Evolutionary conservation across 768 basidiomycete genomes (phyloP), one percentile per base, ranked within the genome.

Genomic region (Cantharellus anzutake): DNA sequence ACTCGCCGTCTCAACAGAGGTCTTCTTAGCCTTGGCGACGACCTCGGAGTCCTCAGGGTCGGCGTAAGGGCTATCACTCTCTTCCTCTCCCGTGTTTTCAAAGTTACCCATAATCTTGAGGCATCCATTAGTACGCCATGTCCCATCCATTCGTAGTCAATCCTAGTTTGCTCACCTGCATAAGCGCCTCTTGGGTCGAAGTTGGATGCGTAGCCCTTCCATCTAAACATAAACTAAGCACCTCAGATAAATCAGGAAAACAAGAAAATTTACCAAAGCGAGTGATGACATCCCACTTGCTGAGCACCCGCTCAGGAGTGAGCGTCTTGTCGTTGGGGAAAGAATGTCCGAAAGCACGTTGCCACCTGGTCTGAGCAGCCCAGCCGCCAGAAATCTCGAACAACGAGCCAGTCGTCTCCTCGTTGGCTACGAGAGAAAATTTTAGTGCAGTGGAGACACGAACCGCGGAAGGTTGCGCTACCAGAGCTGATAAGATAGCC

Each of bases 361-460:
- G 86, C 93, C 94, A 99, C 60, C 94, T 78, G 40, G 86, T 83
- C 70, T 92, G 81, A 0, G 88, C 88, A 2, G 85, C 84, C 87
- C 91, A 97, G 0, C 94, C 96, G 34, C 86, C 92, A 11, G 77
- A 78, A 44, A 91, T 78, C 70, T 97, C 93, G 69, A 93, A 93
- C 56, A 99, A 68, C 3, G 74, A 72, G 4, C 87, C 86, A 7
- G 83, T 79, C 4, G 80, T 82, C 42, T 81, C 78, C 16, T 76
- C 74, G 65, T 94, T 93, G 59, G 82, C 84, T 78, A 59, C 20
- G 11, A 35, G 41, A 56, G 20, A 29, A 2, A 11, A 29, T 44
- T 34, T 58, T 5, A 29, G 20, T 29, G 20, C 20, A 7, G 4
- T 38, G 14, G 11, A 7, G 56, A 16, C 2, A 35, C 20, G 57